Evolutionary conservation across 805 yeast genomes (phyloP).

Genomic region (Ogataea populi-albae): DNA sequence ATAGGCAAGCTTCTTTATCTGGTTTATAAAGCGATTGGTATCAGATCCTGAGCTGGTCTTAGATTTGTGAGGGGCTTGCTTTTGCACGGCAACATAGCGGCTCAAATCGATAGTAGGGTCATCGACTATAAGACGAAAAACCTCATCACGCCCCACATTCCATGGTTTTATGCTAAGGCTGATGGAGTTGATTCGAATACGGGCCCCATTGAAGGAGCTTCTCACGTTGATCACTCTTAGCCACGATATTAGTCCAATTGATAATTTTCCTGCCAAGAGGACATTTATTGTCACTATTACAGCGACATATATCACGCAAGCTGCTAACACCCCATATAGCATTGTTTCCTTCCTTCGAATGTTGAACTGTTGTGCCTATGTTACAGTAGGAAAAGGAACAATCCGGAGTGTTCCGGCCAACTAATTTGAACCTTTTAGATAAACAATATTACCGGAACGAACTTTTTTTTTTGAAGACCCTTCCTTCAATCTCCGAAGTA

Average conservation of each 20-base stretch:
- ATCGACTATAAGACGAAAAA: slow-evolving; percentile 1
- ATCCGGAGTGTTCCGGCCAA: too few species aligned
- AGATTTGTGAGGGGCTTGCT: background rate
- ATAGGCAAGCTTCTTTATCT: background rate
- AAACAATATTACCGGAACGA: too few species aligned
- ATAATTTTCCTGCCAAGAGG: slow-evolving; percentile 17
- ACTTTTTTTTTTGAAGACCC: too few species aligned
- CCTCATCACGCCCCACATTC: slow-evolving; percentile 9
- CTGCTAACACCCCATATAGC: slow-evolving; percentile 3
- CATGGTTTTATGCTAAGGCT: slow-evolving; percentile 17
- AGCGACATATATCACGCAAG: slow-evolving; percentile 8
- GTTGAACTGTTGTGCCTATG: too few species aligned
- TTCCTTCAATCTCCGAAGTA: too few species aligned
- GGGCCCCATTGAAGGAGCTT: slow-evolving; percentile 6
- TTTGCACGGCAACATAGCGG: too few species aligned
- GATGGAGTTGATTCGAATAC: slow-evolving; percentile 15
- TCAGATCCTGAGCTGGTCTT: background rate
- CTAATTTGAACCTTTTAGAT: too few species aligned
- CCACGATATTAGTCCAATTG: slow-evolving; percentile 27
- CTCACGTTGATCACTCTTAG: slow-evolving; percentile 18
- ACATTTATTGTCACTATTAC: slow-evolving; percentile 12
- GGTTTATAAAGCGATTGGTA: background rate
- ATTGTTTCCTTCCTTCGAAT: too few species aligned
- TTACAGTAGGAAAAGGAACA: too few species aligned
- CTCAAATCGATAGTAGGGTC: slow-evolving; percentile 1